Conservation (phyloP, 148 eudicot genomes). For the Linanthus parryae region DNA sequence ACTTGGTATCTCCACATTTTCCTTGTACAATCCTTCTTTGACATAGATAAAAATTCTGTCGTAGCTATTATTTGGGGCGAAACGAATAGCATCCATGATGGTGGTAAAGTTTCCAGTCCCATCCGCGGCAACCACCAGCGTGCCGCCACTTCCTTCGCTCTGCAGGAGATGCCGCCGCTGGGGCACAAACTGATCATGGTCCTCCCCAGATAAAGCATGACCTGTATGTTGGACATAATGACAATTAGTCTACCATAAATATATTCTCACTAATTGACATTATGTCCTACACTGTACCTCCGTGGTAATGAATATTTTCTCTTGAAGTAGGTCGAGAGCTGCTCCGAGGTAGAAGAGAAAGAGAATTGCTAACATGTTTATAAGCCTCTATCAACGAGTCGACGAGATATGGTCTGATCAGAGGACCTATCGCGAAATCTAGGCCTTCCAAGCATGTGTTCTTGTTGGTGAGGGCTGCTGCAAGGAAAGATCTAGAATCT, state of each 20-base stretch:
- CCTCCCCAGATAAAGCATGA: too few species aligned
- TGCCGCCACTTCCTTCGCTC: too few species aligned
- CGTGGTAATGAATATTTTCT: too few species aligned
- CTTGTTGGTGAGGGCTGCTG: conserved; percentile 78
- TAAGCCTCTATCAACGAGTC: conserved; percentile 33
- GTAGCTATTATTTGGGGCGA: conserved; percentile 70
- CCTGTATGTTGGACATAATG: too few species aligned
- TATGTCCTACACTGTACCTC: too few species aligned
- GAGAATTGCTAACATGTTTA: conserved; percentile 60
- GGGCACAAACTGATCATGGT: too few species aligned
- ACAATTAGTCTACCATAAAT: too few species aligned
- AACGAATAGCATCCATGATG: conserved; percentile 59
- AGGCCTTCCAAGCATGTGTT: conserved; percentile 86
- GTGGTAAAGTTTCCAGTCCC: conserved; percentile 80
- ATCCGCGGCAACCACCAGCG: conserved; percentile 54
- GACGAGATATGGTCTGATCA: conserved; percentile 38
- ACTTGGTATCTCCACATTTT: conserved; percentile 72
- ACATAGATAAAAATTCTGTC: conserved; percentile 55
- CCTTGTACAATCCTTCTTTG: conserved; percentile 66
- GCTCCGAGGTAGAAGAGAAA: conserved; percentile 45
- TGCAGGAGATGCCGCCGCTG: too few species aligned
- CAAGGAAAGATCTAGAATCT: conserved; percentile 52
- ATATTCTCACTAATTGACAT: too few species aligned
- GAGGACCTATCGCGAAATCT: conserved; percentile 49
- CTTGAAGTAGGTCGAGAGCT: too few species aligned